These are phyloP conservation scores for Blastobotrys parvus DNA, from an alignment of 805 yeast species.

Conservation along the genomic window DNA sequence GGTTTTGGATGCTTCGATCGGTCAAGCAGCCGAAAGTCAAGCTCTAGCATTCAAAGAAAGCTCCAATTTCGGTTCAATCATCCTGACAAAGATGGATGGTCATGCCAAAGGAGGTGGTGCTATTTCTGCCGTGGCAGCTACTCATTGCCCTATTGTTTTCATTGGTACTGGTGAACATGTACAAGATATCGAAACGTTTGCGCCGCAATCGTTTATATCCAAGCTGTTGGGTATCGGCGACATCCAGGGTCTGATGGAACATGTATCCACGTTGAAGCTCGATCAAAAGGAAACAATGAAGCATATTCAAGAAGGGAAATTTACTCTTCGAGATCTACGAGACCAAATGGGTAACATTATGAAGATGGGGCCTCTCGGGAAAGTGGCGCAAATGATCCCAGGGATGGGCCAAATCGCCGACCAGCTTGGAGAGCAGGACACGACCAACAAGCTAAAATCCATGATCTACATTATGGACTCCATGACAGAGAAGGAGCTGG, in stretches of 20 bases:
- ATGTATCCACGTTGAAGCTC: conserved; percentile 76
- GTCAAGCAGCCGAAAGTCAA: conserved; percentile 97
- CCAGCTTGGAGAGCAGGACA: conserved; percentile 87
- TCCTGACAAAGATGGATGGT: conserved; percentile 94
- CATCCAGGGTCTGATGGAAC: conserved; percentile 88
- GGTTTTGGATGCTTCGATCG: conserved; percentile 96
- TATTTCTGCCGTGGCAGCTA: conserved; percentile 95
- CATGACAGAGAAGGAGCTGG: conserved; percentile 87
- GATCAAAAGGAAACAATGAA: conserved; percentile 82
- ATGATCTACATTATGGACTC: conserved; percentile 93
- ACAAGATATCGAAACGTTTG: conserved; percentile 82
- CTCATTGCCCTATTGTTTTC: conserved; percentile 87
- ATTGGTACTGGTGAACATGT: conserved; percentile 99
- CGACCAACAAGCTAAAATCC: conserved; percentile 70
- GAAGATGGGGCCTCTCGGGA: conserved; percentile 94
- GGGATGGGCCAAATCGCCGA: conserved; percentile 78
- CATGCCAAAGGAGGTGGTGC: conserved; percentile 99
- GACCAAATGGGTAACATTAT: conserved; percentile 90
- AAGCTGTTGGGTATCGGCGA: conserved; percentile 93
- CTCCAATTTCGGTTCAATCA: conserved; percentile 88
- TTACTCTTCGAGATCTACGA: conserved; percentile 83
- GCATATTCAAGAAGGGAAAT: conserved; percentile 89
- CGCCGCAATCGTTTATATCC: conserved; percentile 84
- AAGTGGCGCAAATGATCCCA: conserved; percentile 93
- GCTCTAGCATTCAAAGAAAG: conserved; percentile 90